Percentiles rank a stretch among this genome's conserved stretches.
These are phyloP conservation scores for Prunella vulgaris DNA, from an alignment of 257 asterid species.

Conservation along the genomic window DNA sequence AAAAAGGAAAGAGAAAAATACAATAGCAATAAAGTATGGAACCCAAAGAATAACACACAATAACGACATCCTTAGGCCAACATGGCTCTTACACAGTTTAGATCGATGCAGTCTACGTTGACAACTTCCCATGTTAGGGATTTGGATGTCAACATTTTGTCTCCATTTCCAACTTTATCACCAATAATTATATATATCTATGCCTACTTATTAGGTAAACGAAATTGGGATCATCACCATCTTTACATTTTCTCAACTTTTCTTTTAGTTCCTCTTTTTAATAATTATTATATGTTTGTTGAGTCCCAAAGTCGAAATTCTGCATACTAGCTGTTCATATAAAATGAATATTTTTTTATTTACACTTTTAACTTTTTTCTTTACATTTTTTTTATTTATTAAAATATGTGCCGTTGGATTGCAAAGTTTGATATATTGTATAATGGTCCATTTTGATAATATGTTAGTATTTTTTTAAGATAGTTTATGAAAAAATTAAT, in stretches of 20 bases:
- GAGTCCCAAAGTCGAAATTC: too few species aligned
- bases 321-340: too few species aligned
- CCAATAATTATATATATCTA: background rate
- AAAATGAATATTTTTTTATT: too few species aligned
- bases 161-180: slow-evolving; percentile 23
- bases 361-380: background rate
- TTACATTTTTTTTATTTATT: background rate
- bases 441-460: background rate
- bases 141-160: slow-evolving; percentile 49
- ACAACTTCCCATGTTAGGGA: background rate
- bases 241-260: background rate
- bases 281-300: too few species aligned
- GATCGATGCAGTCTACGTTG: slow-evolving; percentile 11
- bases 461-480: too few species aligned
- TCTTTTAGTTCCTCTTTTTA: too few species aligned
- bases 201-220: background rate
- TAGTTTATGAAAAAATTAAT: too few species aligned
- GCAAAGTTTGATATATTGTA: background rate
- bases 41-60: slow-evolving; percentile 21
- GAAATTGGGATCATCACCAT: slow-evolving; percentile 7
- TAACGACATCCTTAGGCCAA: slow-evolving; percentile 38
- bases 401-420: background rate
- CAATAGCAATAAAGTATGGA: slow-evolving; percentile 3
- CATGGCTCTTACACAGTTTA: background rate
- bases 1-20: background rate